Base-by-base conservation (phyloP, 192 early-diverging fungal species). In the Coemansia sp. region DNA sequence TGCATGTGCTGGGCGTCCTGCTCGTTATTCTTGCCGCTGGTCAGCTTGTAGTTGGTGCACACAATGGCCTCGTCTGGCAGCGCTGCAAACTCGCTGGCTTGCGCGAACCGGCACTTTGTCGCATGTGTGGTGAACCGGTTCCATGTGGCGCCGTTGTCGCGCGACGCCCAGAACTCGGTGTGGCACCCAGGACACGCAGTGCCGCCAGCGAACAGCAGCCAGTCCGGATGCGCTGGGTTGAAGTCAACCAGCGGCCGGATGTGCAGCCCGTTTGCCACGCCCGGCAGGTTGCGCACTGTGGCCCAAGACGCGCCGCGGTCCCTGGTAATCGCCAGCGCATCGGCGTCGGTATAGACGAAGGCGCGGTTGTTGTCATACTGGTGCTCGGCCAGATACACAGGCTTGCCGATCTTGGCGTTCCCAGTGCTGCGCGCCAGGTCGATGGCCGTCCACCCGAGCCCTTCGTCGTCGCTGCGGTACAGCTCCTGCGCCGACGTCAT, bases 141-240 rank as follows among this genome's bases (percentile, higher is more conserved):
- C 95, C 95, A 98, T 18, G 67, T 75, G 26, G 76, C 75, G 26
- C 94, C 93, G 63, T 89, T 83, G 65, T 95, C 86, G 30, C 85
- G 73, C 23, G 93, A 92, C 39, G 87, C 76, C 69, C 85, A 93
- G 38, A 89, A 88, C 63, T 86, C 81, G 4, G 94, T 90, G 77
- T 90, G 88, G 74, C 91, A 93, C 21, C 71, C 69, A 7, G 76
- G 67, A 18, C 78, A 76, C 4, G 60, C 23, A 11, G 74, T 85
- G 39, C 91, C 88, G 24, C 89, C 92, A 8, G 94, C 77, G 85
- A 89, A 94, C 7, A 95, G 74, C 52, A 95, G 83, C 92, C 94
- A 98, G 71, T 98, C 94, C 8, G 87, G 74, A 64, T 98, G 86
- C 10, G 77, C 78, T 3, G 95, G 93, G 72, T 96, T 95, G 63